Evolutionary conservation across 2,329 filamentous ascomycete species (phyloP).

Genomic region (Magnaporthiopsis rhizophila): DNA sequence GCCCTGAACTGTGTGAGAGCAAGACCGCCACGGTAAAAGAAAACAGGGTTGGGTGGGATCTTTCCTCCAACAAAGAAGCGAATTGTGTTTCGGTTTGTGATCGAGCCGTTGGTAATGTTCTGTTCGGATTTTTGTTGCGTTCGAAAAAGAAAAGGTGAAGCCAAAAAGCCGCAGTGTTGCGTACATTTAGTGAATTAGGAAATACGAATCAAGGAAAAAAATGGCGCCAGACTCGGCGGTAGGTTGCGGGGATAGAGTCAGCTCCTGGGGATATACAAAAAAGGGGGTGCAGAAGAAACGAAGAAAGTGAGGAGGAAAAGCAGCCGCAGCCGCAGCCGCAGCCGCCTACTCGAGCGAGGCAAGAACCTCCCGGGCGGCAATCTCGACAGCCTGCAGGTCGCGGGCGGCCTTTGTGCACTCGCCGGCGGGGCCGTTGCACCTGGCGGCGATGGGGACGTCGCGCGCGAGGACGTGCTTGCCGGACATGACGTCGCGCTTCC

Average conservation of each 20-base stretch:
- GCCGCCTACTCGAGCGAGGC: constrained; percentile 6
- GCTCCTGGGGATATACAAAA: background rate
- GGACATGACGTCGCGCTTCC: constrained; percentile 19
- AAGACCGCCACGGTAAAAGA: background rate
- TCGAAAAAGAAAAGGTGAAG: background rate
- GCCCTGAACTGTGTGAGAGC: background rate
- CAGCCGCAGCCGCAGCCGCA: too few species aligned
- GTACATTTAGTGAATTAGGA: background rate
- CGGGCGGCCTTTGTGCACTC: constrained; percentile 25
- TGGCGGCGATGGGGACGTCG: constrained; percentile 13
- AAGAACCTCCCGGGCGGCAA: constrained; percentile 22
- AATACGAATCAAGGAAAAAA: background rate
- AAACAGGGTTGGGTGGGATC: background rate
- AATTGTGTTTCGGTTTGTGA: background rate
- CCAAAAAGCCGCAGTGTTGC: background rate
- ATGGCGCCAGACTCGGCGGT: background rate
- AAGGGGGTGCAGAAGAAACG: background rate
- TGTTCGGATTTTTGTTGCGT: background rate
- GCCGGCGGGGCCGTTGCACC: constrained; percentile 23
- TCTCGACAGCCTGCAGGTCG: constrained; percentile 28
- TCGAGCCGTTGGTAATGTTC: background rate
- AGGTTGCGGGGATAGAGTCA: background rate
- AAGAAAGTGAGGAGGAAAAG: background rate
- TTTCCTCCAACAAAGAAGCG: background rate
- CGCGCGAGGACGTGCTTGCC: background rate